A percentile compares a stretch with the other conserved stretches of the same genome.
Evolutionary conservation across 2,329 filamentous ascomycete species (phyloP).

Genomic region (Penicillium fuscoglaucum): DNA sequence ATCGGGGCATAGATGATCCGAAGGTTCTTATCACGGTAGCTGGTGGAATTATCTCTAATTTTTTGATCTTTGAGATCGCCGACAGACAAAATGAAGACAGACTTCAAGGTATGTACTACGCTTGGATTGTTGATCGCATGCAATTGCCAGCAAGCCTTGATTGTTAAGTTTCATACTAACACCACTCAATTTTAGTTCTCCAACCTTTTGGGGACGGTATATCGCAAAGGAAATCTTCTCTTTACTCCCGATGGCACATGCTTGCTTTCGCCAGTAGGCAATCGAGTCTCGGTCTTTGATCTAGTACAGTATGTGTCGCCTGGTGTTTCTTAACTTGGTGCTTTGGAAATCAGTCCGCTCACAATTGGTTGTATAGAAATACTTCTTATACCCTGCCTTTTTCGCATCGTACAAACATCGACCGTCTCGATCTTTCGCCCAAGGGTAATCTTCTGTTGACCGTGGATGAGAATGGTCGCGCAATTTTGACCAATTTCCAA

Average conservation of each 20-base stretch:
- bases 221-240: slow-evolving; percentile 94
- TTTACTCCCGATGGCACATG: slow-evolving; percentile 96
- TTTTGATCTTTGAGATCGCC: slow-evolving; percentile 28
- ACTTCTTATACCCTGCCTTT: slow-evolving; percentile 61
- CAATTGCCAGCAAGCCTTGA: neutral
- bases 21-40: slow-evolving; percentile 23
- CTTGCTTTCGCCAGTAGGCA: slow-evolving; percentile 93
- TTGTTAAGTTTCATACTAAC: neutral
- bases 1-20: slow-evolving; percentile 24
- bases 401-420: slow-evolving; percentile 90
- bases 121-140: neutral
- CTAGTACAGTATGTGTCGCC: slow-evolving; percentile 71
- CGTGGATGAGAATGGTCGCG: slow-evolving; percentile 89
- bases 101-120: slow-evolving; percentile 74
- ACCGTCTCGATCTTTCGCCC: slow-evolving; percentile 82
- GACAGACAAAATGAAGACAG: slow-evolving; percentile 78
- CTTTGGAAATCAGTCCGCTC: slow-evolving; percentile 4
- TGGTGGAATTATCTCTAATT: slow-evolving; percentile 22
- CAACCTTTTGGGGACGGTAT: slow-evolving; percentile 96
- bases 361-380: slow-evolving; percentile 31
- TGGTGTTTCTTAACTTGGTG: neutral
- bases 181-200: slow-evolving; percentile 70
- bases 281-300: slow-evolving; percentile 93
- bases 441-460: slow-evolving; percentile 89
- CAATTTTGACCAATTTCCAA: slow-evolving; percentile 87